phyloP scores from a whole-genome alignment of 768 basidiomycete species.

The Leccinellum rugosiceps region DNA sequence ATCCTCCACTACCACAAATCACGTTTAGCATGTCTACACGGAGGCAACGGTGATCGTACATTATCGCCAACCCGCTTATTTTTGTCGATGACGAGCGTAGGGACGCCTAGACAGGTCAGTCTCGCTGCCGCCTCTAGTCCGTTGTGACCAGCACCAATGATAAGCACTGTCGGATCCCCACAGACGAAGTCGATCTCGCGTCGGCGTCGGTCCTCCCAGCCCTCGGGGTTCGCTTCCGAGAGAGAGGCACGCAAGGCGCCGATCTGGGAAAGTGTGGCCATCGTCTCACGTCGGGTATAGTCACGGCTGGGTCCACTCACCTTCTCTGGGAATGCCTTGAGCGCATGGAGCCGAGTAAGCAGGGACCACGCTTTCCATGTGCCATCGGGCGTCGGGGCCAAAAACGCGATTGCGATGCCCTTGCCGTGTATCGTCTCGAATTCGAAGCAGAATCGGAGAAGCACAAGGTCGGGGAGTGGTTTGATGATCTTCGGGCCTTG shows the following conservation, averaged over 20 bases:
- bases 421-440: constrained; percentile 50
- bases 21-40: neutral
- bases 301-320: constrained; percentile 8
- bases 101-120: constrained; percentile 53
- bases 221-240: constrained; percentile 37
- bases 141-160: constrained; percentile 65
- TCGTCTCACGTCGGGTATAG: neutral
- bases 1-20: constrained; percentile 42
- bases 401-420: constrained; percentile 50
- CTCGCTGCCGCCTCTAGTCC: constrained; percentile 63
- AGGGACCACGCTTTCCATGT: constrained; percentile 59
- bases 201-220: constrained; percentile 48
- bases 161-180: constrained; percentile 51
- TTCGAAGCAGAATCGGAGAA: constrained; percentile 54
- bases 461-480: constrained; percentile 51
- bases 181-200: constrained; percentile 43
- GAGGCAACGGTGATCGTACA: constrained; percentile 6
- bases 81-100: constrained; percentile 56
- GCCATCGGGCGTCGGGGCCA: constrained; percentile 38
- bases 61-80: constrained; percentile 49
- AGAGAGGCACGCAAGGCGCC: constrained; percentile 40
- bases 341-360: constrained; percentile 55
- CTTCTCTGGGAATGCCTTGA: constrained; percentile 52
- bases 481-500: constrained; percentile 33
- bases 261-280: constrained; percentile 5